Base-by-base conservation (phyloP, 2,329 filamentous ascomycete genomes). In the Diaporthe australafricana region DNA sequence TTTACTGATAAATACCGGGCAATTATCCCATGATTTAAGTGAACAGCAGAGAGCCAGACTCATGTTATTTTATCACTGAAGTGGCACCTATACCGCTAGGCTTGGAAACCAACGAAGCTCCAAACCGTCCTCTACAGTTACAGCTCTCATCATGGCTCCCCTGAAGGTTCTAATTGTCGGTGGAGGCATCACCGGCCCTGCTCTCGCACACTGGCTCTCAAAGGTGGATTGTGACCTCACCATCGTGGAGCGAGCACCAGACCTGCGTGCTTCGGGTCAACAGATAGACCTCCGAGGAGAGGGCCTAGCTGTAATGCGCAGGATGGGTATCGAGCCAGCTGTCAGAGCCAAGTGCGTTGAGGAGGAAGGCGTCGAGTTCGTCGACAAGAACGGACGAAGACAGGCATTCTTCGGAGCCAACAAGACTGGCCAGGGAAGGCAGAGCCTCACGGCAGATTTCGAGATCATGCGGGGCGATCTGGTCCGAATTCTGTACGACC, bases 401-500 rank as follows among this genome's bases (percentile, higher is more conserved):
- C 77, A 79, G 52, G 88, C 84, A n/a, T 79, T 77, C 5, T 80
- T 87, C 55, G 76, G 76, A 27, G 79, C 79, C 42, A 83, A 84
- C 74, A 79, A 80, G 63, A 78, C 83, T 0, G 85, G 84, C 4
- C 79, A 82, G 67, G 83, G 84, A 0, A 76, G 74, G 40, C 85
- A 88, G 75, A 80, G 79, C 11, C 78, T 89, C 32, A 88, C 86
- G 0, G 86, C 84, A 72, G 89, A 91, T 70, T 90, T 84, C 72
- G 89, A 91, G 79, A 87, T 91, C 62, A 87, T 91, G 83, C 82
- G 89, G 11, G 88, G 87, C 0, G 87, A 90, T 67, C 76, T 91
- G n/a, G 84, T 84, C 5, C 78, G 80, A 14, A 80, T 90, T 2
- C 77, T 91, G 1, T 86, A 86, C 74, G 81, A 88, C 0, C 78